Evolutionary conservation across 768 basidiomycete species (phyloP).

Genomic region (Tricholoma sp.): DNA sequence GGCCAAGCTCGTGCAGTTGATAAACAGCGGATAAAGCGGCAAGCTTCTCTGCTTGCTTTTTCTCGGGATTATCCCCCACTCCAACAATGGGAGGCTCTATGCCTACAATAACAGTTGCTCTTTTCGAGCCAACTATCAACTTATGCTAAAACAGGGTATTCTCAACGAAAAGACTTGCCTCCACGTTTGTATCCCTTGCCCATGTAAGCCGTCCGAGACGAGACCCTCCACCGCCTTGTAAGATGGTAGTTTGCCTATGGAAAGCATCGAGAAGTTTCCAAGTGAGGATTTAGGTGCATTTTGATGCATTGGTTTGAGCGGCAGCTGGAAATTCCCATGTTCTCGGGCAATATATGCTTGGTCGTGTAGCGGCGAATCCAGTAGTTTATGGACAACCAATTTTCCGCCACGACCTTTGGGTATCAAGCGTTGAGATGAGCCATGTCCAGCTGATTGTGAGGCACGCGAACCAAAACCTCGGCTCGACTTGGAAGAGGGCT

Average conservation of each 20-base stretch:
- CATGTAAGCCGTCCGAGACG: constrained; percentile 17
- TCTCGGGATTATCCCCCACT: constrained; percentile 53
- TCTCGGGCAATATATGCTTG: constrained; percentile 28
- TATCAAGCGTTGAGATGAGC: constrained; percentile 14
- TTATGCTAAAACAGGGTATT: background rate
- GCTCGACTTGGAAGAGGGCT: background rate
- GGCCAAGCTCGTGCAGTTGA: constrained; percentile 56
- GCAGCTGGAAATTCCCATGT: constrained; percentile 24
- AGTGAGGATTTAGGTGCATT: constrained; percentile 34
- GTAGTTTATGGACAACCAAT: constrained; percentile 3
- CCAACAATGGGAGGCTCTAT: constrained; percentile 43
- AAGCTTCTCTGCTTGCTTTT: constrained; percentile 66
- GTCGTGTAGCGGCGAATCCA: constrained; percentile 32
- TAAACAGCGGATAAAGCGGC: constrained; percentile 71
- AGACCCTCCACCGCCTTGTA: constrained; percentile 30
- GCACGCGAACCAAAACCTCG: constrained; percentile 5
- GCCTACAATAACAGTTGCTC: constrained; percentile 36
- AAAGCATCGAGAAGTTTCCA: constrained; percentile 33
- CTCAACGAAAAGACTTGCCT: constrained; percentile 34
- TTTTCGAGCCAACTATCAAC: constrained; percentile 11
- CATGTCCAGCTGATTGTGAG: constrained; percentile 6
- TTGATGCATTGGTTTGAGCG: constrained; percentile 28
- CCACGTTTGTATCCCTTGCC: constrained; percentile 26
- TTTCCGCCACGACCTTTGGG: constrained; percentile 9
- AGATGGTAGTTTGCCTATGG: constrained; percentile 22